Conservation (phyloP, 352 stramenopile species). For the Pythium pyrilobum region DNA sequence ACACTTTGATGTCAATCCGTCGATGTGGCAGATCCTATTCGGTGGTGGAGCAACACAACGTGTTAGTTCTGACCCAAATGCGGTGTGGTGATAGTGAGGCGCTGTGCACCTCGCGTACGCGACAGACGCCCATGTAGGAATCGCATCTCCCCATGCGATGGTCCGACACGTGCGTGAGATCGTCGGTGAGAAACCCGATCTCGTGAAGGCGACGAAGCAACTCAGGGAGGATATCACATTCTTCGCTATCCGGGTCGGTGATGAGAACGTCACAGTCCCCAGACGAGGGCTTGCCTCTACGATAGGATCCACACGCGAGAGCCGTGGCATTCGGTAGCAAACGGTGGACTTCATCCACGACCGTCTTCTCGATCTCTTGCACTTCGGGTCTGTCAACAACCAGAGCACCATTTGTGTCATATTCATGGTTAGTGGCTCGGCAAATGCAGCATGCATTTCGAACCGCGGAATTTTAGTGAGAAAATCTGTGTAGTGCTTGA, state of each 20-base stretch:
- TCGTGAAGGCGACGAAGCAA: slow-evolving; percentile 59
- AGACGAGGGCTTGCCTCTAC: slow-evolving; percentile 58
- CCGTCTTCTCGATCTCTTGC: slow-evolving; percentile 61
- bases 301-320: slow-evolving; percentile 73
- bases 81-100: not conserved
- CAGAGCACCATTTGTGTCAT: too few species aligned
- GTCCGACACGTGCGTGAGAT: slow-evolving; percentile 59
- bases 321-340: slow-evolving; percentile 57
- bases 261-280: slow-evolving; percentile 81
- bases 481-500: slow-evolving; percentile 81
- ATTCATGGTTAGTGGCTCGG: too few species aligned
- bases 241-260: slow-evolving; percentile 60
- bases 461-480: slow-evolving; percentile 70
- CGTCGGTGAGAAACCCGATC: slow-evolving; percentile 66
- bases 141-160: slow-evolving; percentile 50
- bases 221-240: slow-evolving; percentile 62
- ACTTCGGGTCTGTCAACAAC: slow-evolving; percentile 55
- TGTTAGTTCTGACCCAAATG: not conserved
- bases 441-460: not conserved
- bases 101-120: slow-evolving; percentile 37
- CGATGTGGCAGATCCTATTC: slow-evolving; percentile 46
- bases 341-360: slow-evolving; percentile 62
- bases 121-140: slow-evolving; percentile 87
- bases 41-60: too few species aligned
- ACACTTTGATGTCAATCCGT: slow-evolving; percentile 85